Evolutionary conservation across 164 flowering plant genomes (phyloP).

Genomic region (Sedum album): DNA sequence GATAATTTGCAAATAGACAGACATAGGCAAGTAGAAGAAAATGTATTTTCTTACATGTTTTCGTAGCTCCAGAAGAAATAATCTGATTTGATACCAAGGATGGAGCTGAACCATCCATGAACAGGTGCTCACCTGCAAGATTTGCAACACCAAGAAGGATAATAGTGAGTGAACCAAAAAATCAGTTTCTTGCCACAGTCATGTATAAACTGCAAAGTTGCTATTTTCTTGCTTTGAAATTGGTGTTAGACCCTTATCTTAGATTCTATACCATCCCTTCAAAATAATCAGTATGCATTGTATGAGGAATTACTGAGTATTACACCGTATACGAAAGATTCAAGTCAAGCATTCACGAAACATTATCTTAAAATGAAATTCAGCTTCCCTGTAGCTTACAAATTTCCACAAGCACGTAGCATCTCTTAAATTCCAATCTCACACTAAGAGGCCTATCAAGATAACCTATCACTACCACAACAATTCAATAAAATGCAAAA

Average conservation of each 20-base stretch:
- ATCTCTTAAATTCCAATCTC: no score
- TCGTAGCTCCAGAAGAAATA: slow-evolving; percentile 51
- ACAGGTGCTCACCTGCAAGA: slow-evolving; percentile 66
- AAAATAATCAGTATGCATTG: background rate
- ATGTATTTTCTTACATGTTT: slow-evolving; percentile 50
- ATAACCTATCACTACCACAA: background rate
- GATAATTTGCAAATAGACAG: background rate
- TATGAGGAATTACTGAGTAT: no score
- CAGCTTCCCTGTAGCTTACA: background rate
- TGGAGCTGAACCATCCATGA: slow-evolving; percentile 59
- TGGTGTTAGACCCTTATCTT: no score
- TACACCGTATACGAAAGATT: no score
- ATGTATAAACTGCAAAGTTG: background rate
- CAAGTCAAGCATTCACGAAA: no score
- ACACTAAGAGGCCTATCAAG: no score
- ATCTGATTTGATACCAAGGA: slow-evolving; percentile 62
- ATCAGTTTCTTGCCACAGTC: background rate
- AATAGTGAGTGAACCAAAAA: background rate
- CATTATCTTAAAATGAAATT: no score
- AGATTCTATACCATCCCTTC: no score
- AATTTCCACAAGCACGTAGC: background rate
- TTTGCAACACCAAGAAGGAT: background rate
- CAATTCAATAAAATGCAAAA: background rate
- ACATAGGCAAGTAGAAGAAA: background rate
- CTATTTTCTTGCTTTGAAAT: no score